Percentiles rank a stretch among this genome's conserved stretches.
These are phyloP conservation scores for Podospora tetraspora DNA, from an alignment of 495 filamentous ascomycete genomes.

Conservation along the genomic window DNA sequence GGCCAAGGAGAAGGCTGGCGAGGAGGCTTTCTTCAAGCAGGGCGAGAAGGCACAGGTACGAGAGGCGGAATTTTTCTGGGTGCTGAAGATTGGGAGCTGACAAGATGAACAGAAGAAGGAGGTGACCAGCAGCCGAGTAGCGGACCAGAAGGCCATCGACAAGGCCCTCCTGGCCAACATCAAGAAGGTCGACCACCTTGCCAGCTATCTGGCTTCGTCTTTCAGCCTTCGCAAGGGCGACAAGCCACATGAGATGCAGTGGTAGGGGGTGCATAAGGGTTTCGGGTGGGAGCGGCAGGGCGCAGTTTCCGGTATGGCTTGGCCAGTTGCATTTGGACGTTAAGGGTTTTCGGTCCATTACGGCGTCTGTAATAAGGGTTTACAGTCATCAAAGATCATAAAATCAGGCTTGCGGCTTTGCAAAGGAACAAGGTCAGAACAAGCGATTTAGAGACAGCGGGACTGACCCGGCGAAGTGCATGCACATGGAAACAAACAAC, in stretches of 20 bases:
- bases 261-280: slow-evolving; percentile 48
- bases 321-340: slow-evolving; percentile 55
- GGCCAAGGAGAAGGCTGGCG: slow-evolving; percentile 78
- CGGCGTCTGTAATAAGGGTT: slow-evolving; percentile 57
- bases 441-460: slow-evolving; percentile 23
- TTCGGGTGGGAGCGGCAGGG: slow-evolving; percentile 32
- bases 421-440: slow-evolving; percentile 30
- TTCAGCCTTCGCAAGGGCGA: slow-evolving; percentile 98
- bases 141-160: slow-evolving; percentile 96
- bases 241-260: slow-evolving; percentile 97
- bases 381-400: slow-evolving; percentile 47
- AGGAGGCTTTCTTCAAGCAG: slow-evolving; percentile 98
- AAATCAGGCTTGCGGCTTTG: slow-evolving; percentile 33
- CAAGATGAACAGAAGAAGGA: slow-evolving; percentile 78
- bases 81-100: slow-evolving; percentile 22
- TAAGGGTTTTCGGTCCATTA: slow-evolving; percentile 52
- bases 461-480: slow-evolving; percentile 18
- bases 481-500: slow-evolving; percentile 18
- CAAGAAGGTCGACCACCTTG: slow-evolving; percentile 90
- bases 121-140: slow-evolving; percentile 78
- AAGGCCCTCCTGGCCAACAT: slow-evolving; percentile 84
- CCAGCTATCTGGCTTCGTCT: slow-evolving; percentile 80
- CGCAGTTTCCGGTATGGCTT: slow-evolving; percentile 47
- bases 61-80: slow-evolving; percentile 15
- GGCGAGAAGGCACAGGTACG: slow-evolving; percentile 93